These are phyloP conservation scores for Neofusicoccum parvum DNA, from an alignment of 2,329 filamentous ascomycete genomes.

Conservation along the genomic window DNA sequence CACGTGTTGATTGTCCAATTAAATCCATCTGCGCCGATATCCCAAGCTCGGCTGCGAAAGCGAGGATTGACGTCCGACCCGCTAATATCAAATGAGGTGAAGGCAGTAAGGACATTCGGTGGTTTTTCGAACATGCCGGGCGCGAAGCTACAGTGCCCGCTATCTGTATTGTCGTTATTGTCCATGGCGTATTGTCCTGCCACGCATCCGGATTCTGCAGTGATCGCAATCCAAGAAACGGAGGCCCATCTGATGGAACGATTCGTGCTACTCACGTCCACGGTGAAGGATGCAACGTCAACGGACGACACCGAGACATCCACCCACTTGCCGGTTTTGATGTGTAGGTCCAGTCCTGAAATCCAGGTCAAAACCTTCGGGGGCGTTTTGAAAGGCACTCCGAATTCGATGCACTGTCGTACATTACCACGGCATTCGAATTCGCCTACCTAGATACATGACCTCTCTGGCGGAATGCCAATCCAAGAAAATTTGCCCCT, in stretches of 20 bases:
- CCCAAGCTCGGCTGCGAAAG: background rate
- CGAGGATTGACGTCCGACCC: background rate
- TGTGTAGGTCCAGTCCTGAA: background rate
- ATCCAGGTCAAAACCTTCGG: background rate
- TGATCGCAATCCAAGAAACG: background rate
- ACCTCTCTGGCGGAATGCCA: background rate
- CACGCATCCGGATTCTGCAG: background rate
- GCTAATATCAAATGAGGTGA: background rate
- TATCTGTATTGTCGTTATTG: background rate
- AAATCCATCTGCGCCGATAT: background rate
- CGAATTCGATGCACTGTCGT: background rate
- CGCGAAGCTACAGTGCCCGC: background rate
- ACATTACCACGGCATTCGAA: background rate
- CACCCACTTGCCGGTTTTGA: background rate
- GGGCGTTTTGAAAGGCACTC: background rate
- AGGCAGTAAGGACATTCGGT: background rate
- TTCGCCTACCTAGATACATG: background rate
- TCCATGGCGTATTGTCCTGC: background rate
- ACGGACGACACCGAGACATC: background rate
- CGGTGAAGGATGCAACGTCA: background rate
- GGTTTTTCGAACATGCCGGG: background rate
- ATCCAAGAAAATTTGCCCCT: background rate
- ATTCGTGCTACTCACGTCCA: background rate
- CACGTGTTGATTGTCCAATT: background rate
- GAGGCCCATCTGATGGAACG: background rate